Evolutionary conservation across 495 filamentous ascomycete species (phyloP).

Genomic region (Hypoxylon subgilvum): DNA sequence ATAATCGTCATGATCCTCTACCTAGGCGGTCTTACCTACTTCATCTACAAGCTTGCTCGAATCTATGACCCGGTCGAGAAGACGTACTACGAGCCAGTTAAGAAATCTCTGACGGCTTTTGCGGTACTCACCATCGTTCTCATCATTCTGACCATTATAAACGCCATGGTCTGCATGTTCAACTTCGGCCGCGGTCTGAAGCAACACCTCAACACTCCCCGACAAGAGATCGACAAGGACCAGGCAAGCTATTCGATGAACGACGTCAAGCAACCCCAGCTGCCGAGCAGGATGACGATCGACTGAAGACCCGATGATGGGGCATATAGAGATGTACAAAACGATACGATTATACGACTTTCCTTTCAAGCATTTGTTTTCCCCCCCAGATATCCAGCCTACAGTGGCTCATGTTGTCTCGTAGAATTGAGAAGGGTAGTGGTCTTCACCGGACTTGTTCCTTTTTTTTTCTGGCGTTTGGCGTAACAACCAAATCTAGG

Average conservation of each 20-base stretch:
- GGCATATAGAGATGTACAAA: constrained; percentile 42
- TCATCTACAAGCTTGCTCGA: constrained; percentile 95
- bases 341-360: constrained; percentile 43
- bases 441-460: constrained; percentile 16
- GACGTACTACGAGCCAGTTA: constrained; percentile 71
- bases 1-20: constrained; percentile 79
- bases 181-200: constrained; percentile 94
- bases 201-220: constrained; percentile 74
- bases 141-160: constrained; percentile 86
- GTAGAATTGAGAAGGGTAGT: constrained; percentile 12
- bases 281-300: constrained; percentile 83
- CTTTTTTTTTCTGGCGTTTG: constrained; percentile 25
- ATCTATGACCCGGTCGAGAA: constrained; percentile 74
- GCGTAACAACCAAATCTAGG: constrained; percentile 25
- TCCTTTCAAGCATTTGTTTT: constrained; percentile 36
- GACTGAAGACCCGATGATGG: constrained; percentile 60
- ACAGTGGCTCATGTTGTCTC: constrained; percentile 9
- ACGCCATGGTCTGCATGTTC: constrained; percentile 81
- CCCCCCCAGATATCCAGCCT: constrained; percentile 39
- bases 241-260: constrained; percentile 73
- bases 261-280: constrained; percentile 62
- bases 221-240: constrained; percentile 72
- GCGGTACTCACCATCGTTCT: constrained; percentile 88
- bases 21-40: constrained; percentile 90
- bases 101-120: constrained; percentile 84